Evolutionary conservation across 805 yeast species (phyloP).

Genomic region (Danielia reshetovae): DNA sequence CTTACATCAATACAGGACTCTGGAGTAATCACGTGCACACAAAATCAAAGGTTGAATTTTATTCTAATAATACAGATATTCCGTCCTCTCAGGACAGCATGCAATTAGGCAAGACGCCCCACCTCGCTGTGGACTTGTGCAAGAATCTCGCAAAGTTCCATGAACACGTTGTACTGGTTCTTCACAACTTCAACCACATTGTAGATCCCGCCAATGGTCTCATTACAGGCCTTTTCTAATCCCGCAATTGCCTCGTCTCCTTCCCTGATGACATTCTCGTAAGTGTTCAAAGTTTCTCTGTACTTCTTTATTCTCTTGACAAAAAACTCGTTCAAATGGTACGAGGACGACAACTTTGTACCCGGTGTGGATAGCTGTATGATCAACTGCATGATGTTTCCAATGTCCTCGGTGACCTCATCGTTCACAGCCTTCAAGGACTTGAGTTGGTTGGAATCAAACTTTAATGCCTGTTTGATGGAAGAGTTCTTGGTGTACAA

Average conservation of each 20-base stretch:
- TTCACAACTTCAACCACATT: constrained; percentile 58
- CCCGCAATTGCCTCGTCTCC: constrained; percentile 50
- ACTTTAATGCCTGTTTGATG: constrained; percentile 59
- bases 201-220: constrained; percentile 38
- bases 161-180: constrained; percentile 65
- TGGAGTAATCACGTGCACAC: no score
- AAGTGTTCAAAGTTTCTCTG: constrained; percentile 45
- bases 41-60: no score
- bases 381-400: constrained; percentile 49
- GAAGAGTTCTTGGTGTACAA: constrained; percentile 57
- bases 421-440: constrained; percentile 34
- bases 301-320: constrained; percentile 49
- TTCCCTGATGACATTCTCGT: constrained; percentile 62
- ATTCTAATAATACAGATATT: no score
- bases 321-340: constrained; percentile 55
- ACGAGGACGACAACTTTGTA: constrained; percentile 49
- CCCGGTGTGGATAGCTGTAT: constrained; percentile 53
- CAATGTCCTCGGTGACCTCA: constrained; percentile 46
- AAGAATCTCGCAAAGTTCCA: constrained; percentile 70
- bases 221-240: constrained; percentile 34
- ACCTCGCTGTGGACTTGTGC: constrained; percentile 60
- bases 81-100: no score
- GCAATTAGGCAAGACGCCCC: background rate
- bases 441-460: constrained; percentile 39
- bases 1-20: no score